Evolutionary conservation across 768 basidiomycete species (phyloP), one percentile per base, ranked within the genome.

Genomic region (Psilocybe tampanensis): DNA sequence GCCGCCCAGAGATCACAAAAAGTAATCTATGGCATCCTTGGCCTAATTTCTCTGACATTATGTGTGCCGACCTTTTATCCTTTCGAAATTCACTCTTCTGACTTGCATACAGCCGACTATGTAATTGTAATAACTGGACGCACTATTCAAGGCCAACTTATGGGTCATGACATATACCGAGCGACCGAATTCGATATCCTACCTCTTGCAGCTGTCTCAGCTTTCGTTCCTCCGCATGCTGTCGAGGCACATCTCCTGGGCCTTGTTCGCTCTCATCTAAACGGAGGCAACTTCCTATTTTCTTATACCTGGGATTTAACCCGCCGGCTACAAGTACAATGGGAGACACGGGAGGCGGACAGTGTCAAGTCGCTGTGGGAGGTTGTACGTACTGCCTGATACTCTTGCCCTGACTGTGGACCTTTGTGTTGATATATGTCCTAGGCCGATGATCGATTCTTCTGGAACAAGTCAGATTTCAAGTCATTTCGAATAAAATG

Each of bases 381-480:
- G 75, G 79, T 84, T 72, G 94, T 92, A 68, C 54, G 84, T 79
- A n/a, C 32, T 49, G 36, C 43, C n/a, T 50, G 22, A 21, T 26
- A 47, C 33, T 23, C 29, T 39, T 33, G n/a, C n/a, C 47, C 44
- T 21, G 13, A 34, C 53, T 29, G 9, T 29, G 29, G 9, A 29
- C 9, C 5, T 17, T 15, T 19, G 23, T 19, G 9, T 41, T 33
- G 19, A 56, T 44, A 23, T 54, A 19, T 22, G 34, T 18, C 4
- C 44, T 54, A 95, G 89, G 89, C 88, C 36, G 97, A 99, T 62
- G 94, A 97, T 67, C 83, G 95, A 60, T 99, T 99, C 75, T 98
- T 98, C 74, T 99, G 96, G 96, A 99, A 99, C 73, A 91, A 86
- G 84, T 90, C 56, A 45, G 72, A 68, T 15, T 53, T 9, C 47